Evolutionary conservation across 2,329 filamentous ascomycete species (phyloP), one percentile per base, ranked within the genome.

Genomic region (Colletotrichum viniferum): DNA sequence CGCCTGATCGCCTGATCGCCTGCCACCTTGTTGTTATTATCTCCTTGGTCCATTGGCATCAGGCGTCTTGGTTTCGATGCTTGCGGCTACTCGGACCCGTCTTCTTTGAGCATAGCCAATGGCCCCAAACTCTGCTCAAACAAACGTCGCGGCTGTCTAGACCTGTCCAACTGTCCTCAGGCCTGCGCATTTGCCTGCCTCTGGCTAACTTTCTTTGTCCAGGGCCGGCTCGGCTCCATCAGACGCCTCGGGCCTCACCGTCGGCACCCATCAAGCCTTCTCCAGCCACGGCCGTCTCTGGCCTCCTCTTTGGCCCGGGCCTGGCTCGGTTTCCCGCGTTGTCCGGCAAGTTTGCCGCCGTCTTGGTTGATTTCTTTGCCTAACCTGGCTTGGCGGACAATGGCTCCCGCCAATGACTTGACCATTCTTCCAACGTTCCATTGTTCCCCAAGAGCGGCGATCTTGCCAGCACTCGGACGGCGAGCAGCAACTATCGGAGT

Each of bases 1-100:
- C 30, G 36, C 64, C 55, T 73, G 70, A 62, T 69, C 66, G 38
- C 43, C 58, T 73, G 70, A 62, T 69, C 66, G 38, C 43, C 58
- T 32, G 36, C 48, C 28, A 52, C 21, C 34, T 12, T 36, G 21
- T 48, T 38, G 26, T 28, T 55, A 18, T 32, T 8, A 18, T 58
- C 36, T 66, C 48, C 67, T 38, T 7, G 34, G 21, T 55, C 21
- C 13, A 60, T 16, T 21, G 63, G 14, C 34, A 16, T 28, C 24
- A 56, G 10, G 21, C 8, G 30, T n/a, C 24, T 32, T n/a, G 55
- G 4, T 56, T 32, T 30, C 7, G 36, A 21, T 34, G 58, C 66
- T 30, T 69, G 32, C 38, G 66, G 71, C 71, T 55, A 32, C 26
- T 6, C 12, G n/a, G 43, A 60, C 24, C 16, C n/a, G n/a, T 43